Base-by-base conservation (phyloP, 2,329 filamentous ascomycete species). In the Clathrospora elynae region DNA sequence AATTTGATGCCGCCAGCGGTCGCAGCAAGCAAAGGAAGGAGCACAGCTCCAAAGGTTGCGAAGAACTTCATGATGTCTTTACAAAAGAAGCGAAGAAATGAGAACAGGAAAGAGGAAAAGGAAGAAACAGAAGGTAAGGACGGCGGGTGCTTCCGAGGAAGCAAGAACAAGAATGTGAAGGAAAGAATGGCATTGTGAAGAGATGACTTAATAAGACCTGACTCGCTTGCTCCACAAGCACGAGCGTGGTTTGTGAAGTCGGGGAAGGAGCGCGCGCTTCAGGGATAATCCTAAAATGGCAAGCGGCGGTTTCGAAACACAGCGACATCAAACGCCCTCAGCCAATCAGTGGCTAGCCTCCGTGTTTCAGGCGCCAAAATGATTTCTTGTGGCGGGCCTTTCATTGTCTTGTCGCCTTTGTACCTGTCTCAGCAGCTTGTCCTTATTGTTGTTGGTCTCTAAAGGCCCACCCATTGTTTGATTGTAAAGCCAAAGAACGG, bases 1-100 rank as follows among this genome's bases (percentile, higher is more conserved):
- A 71, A 50, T n/a, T 66, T 51, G 28, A 69, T 55, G 12, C 51
- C 62, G 42, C 42, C 39, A 10, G 56, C 66, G 42, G 52, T 55
- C 42, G 64, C 54, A 23, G 57, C 57, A 48, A 59, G 38, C 28
- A 64, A 49, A 34, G 61, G 54, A 42, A 69, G 60, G 63, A 68
- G 62, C 62, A 57, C 66, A 55, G 66, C 66, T 67, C 66, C 64
- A 23, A 55, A 12, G 33, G 57, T 53, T 45, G 61, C 49, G 38
- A 58, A 59, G 39, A 62, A 61, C 53, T 55, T 64, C 66, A 69
- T 70, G 43, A 12, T 64, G 53, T 40, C 42, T 34, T 24, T 24
- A 35, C 12, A 43, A 34, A 35, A 36, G 26, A 31, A 34, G 26
- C 24, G 20, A 49, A 42, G 34, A 36, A 48, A 42, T 40, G 31